Percentiles rank a stretch among this genome's conserved stretches.
phyloP scores from a whole-genome alignment of 2,329 filamentous ascomycete genomes.

The Thelonectria rubi region DNA sequence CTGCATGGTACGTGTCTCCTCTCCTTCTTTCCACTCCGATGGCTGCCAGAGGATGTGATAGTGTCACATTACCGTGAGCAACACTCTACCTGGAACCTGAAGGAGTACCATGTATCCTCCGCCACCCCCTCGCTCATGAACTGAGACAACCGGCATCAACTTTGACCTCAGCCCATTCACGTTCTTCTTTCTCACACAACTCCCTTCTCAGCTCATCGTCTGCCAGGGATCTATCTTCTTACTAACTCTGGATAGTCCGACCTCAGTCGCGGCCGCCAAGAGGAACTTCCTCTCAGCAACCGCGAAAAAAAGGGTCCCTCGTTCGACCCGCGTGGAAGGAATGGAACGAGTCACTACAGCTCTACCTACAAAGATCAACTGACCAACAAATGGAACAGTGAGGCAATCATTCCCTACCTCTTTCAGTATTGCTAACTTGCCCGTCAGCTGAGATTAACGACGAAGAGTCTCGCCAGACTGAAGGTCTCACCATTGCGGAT shows the following conservation, averaged over 20 bases:
- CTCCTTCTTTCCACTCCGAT: not conserved
- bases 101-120: too few relatives aligned
- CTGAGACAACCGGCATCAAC: too few relatives aligned
- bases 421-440: not conserved
- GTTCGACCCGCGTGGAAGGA: slow-evolving; percentile 20
- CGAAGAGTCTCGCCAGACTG: slow-evolving; percentile 34
- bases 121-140: too few relatives aligned
- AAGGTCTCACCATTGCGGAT: slow-evolving; percentile 32
- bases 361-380: slow-evolving; percentile 8
- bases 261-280: slow-evolving; percentile 35
- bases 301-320: slow-evolving; percentile 21
- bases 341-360: slow-evolving; percentile 25
- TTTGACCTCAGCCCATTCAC: too few relatives aligned
- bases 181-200: not conserved
- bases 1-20: slow-evolving; percentile 32
- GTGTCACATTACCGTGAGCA: too few relatives aligned
- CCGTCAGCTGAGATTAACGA: slow-evolving; percentile 30
- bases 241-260: slow-evolving; percentile 30
- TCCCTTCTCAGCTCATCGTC: not conserved
- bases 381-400: slow-evolving; percentile 25
- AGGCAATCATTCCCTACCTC: not conserved
- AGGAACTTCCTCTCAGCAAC: slow-evolving; percentile 37
- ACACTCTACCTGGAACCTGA: too few relatives aligned
- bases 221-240: not conserved
- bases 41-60: not conserved